These are phyloP conservation scores for Apiosordaria backusii DNA, from an alignment of 495 filamentous ascomycete genomes.

Conservation along the genomic window DNA sequence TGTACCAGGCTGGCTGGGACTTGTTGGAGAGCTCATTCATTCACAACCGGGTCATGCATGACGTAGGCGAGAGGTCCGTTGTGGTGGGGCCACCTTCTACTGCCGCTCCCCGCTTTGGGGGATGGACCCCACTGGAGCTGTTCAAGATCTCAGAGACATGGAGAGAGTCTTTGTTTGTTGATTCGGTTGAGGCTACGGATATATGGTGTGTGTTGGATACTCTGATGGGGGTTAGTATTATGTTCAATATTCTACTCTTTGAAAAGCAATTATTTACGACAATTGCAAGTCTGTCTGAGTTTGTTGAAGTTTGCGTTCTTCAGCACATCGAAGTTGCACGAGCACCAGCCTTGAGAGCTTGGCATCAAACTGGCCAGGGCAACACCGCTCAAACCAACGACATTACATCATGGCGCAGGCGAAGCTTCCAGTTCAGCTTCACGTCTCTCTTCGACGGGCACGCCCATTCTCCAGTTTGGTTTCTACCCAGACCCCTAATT, in stretches of 20 bases:
- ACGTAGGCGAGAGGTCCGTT: slow-evolving; percentile 4
- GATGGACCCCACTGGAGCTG: background rate
- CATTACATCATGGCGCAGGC: slow-evolving; percentile 5
- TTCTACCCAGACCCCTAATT: background rate
- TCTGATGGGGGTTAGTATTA: background rate
- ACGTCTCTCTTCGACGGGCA: background rate
- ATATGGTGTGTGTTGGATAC: background rate
- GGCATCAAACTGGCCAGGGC: slow-evolving; percentile 1
- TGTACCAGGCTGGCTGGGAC: background rate
- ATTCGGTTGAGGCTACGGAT: background rate
- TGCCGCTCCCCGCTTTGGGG: background rate
- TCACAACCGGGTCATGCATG: slow-evolving; percentile 10
- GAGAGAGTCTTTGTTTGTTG: background rate
- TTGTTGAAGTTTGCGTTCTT: background rate
- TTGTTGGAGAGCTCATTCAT: background rate
- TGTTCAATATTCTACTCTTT: no score
- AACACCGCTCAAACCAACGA: background rate
- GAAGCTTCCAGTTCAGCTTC: background rate
- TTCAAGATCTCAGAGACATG: background rate
- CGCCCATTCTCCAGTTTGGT: background rate
- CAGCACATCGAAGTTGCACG: background rate
- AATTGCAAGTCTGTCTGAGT: no score
- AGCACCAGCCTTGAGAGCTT: slow-evolving; percentile 1
- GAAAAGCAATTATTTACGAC: no score
- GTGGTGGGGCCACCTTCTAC: background rate